A percentile compares a stretch with the other conserved stretches of the same genome.
phyloP scores from a whole-genome alignment of 148 eudicot species.

The Heliosperma pusillum region DNA sequence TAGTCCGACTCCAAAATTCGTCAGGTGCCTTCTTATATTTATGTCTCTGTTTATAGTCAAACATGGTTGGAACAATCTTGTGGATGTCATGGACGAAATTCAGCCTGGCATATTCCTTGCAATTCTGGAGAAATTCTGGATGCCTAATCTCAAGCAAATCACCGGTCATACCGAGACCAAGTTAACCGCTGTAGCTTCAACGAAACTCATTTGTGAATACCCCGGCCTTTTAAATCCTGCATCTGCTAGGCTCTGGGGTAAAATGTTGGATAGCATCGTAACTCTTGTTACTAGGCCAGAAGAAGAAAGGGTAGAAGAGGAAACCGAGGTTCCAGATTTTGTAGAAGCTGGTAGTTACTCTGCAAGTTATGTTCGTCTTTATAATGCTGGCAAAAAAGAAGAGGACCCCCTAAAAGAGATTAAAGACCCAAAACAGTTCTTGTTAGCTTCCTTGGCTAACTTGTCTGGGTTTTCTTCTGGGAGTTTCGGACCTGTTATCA shows the following conservation, averaged over 20 bases:
- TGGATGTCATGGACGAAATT: slow-evolving; percentile 52
- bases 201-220: slow-evolving; percentile 77
- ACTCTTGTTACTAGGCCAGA: slow-evolving; percentile 83
- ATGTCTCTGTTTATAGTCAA: slow-evolving; percentile 84
- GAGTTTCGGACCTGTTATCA: slow-evolving; percentile 51
- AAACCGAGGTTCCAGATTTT: slow-evolving; percentile 85
- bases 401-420: slow-evolving; percentile 86
- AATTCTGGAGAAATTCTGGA: slow-evolving; percentile 82
- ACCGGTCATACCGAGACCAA: slow-evolving; percentile 77
- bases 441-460: slow-evolving; percentile 56
- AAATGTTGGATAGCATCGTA: slow-evolving; percentile 84
- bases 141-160: slow-evolving; percentile 79
- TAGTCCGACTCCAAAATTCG: slow-evolving; percentile 61
- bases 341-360: slow-evolving; percentile 66
- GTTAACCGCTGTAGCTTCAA: slow-evolving; percentile 80
- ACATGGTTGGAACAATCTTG: slow-evolving; percentile 73
- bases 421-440: slow-evolving; percentile 73
- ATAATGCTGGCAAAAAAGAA: slow-evolving; percentile 78
- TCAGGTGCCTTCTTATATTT: slow-evolving; percentile 67
- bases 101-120: slow-evolving; percentile 58
- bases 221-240: slow-evolving; percentile 55
- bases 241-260: slow-evolving; percentile 63
- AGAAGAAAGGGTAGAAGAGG: slow-evolving; percentile 84
- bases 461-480: slow-evolving; percentile 59
- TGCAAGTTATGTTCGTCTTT: slow-evolving; percentile 69